A percentile compares a stretch with the other conserved stretches of the same genome.
These are phyloP conservation scores for Sugiyamaella castrensis DNA, from an alignment of 1,139 yeast genomes.

Conservation along the genomic window DNA sequence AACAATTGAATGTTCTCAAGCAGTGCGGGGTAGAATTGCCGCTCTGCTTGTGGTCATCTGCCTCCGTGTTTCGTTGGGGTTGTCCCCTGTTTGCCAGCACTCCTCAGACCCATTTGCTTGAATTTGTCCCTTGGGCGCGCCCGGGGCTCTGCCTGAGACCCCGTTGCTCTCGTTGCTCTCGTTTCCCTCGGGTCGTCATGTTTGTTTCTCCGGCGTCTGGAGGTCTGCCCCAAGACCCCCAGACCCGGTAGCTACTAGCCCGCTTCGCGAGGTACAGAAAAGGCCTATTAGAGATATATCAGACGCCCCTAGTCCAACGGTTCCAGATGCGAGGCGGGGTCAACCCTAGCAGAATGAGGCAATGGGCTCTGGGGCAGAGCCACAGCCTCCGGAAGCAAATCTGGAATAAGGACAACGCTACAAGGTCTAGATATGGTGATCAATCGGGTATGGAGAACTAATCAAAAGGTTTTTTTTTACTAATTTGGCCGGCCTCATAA, in stretches of 20 bases:
- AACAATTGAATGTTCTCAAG: neutral
- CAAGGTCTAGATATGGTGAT: no score
- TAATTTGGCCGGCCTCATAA: no score
- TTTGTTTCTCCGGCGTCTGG: neutral
- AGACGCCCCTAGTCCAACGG: no score
- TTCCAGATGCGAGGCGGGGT: neutral
- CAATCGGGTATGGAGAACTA: no score
- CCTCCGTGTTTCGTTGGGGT: neutral
- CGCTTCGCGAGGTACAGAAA: no score
- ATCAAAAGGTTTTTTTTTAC: no score
- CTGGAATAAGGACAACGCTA: no score
- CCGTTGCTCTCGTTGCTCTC: no score
- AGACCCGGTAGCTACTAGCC: neutral
- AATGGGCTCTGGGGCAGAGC: slow-evolving; percentile 7
- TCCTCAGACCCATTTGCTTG: neutral
- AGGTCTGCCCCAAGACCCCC: neutral
- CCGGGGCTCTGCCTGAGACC: no score
- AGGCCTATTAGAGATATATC: no score
- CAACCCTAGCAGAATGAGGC: slow-evolving; percentile 4
- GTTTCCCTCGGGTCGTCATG: no score
- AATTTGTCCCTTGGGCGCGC: no score
- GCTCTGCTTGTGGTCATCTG: neutral
- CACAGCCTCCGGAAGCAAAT: slow-evolving; percentile 10
- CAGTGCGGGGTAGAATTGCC: neutral
- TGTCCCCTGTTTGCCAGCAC: neutral